phyloP scores from a whole-genome alignment of 2,329 filamentous ascomycete genomes.

The Byssoonygena ceratinophila region DNA sequence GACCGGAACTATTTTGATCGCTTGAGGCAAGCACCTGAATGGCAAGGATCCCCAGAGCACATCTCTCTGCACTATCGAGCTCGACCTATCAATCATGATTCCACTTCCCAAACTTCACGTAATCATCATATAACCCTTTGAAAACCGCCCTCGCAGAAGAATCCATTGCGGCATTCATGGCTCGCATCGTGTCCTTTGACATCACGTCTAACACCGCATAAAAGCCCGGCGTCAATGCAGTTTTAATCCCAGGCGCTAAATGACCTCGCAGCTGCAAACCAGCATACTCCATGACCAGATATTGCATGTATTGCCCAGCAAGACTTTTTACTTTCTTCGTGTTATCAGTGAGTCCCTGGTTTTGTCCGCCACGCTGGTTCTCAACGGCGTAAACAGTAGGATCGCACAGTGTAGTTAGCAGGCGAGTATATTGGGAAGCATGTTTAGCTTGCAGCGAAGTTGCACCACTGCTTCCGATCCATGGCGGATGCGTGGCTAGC shows the following conservation, averaged over 20 bases:
- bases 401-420: constrained; percentile 51
- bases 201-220: constrained; percentile 46
- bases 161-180: constrained; percentile 44
- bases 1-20: too few species aligned
- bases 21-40: too few species aligned
- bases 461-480: constrained; percentile 14
- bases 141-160: constrained; percentile 44
- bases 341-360: constrained; percentile 46
- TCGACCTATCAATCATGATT: constrained; percentile 36
- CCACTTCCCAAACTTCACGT: constrained; percentile 39
- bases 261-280: constrained; percentile 42
- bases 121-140: constrained; percentile 46
- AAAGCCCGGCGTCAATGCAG: constrained; percentile 42
- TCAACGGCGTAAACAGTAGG: constrained; percentile 49
- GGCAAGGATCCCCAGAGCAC: too few species aligned
- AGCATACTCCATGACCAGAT: constrained; percentile 49
- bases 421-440: constrained; percentile 42
- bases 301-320: constrained; percentile 48
- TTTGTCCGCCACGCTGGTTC: constrained; percentile 28
- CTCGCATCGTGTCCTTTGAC: constrained; percentile 41
- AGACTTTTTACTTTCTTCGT: constrained; percentile 49
- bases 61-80: too few species aligned
- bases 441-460: constrained; percentile 32
- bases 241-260: constrained; percentile 43
- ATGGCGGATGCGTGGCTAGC: constrained; percentile 19